Percentiles rank a stretch among this genome's conserved stretches.
These are phyloP conservation scores for Cryptococcus sp. DNA, from an alignment of 1,284 basidiomycete genomes.

Conservation along the genomic window DNA sequence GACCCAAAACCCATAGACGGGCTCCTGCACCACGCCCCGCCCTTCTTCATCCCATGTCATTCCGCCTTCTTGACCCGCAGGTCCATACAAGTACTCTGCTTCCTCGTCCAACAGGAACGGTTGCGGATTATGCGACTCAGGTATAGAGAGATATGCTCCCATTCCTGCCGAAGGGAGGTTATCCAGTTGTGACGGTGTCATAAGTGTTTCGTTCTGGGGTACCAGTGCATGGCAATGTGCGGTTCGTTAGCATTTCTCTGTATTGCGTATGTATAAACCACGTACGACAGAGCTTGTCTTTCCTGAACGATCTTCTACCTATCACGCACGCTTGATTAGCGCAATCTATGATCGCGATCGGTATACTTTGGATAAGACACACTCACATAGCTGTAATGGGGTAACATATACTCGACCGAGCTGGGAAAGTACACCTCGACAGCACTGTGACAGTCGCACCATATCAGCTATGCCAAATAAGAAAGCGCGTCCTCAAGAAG, in stretches of 20 bases:
- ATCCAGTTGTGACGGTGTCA: slow-evolving; percentile 26
- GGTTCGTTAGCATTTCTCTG: not conserved
- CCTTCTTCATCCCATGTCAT: slow-evolving; percentile 26
- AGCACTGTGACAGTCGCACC: slow-evolving; percentile 13
- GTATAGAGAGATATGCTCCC: slow-evolving; percentile 30
- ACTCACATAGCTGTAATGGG: slow-evolving; percentile 37
- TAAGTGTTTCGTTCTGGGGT: slow-evolving; percentile 22
- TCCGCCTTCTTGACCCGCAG: slow-evolving; percentile 29
- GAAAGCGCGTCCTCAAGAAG: not conserved
- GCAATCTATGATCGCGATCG: not conserved
- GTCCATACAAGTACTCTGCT: slow-evolving; percentile 42
- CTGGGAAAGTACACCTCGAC: slow-evolving; percentile 45
- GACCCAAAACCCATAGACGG: slow-evolving; percentile 49
- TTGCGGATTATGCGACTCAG: slow-evolving; percentile 41
- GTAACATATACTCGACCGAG: slow-evolving; percentile 48
- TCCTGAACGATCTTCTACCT: slow-evolving; percentile 26
- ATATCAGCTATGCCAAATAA: not conserved
- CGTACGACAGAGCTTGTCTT: slow-evolving; percentile 13
- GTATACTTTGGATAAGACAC: not conserved
- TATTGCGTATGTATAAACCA: not conserved
- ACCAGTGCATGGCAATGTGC: not conserved
- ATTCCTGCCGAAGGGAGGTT: slow-evolving; percentile 22
- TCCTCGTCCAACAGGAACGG: slow-evolving; percentile 29
- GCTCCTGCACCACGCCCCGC: slow-evolving; percentile 34
- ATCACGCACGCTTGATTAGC: not conserved